Evolutionary conservation across 306 rosid genomes (phyloP), one percentile per base, ranked within the genome.

Genomic region (Quercus gilva): DNA sequence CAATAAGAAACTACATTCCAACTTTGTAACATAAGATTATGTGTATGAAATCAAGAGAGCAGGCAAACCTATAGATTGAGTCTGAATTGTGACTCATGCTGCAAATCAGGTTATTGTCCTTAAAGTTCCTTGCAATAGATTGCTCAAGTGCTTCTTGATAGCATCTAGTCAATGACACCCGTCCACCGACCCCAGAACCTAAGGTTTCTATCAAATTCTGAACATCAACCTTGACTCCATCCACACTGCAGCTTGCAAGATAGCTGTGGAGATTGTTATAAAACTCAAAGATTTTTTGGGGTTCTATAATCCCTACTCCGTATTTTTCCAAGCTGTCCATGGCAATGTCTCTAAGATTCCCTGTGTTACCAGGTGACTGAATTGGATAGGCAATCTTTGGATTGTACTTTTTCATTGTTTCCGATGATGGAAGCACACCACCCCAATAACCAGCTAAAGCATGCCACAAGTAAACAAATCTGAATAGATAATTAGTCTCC

Each of bases 371-470:
- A 11, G 92, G 90, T 60, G 94, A 91, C 41, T 87, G 91, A 75
- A 90, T 79, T 65, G 92, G 89, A 85, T 80, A 84, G 69, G 58
- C 73, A 45, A 90, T 81, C 71, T 83, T 76, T 55, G 98, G 89
- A 57, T 90, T 83, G 65, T 90, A 91, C 56, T 90, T 88, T 75
- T 83, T 80, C 91, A 91, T 81, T 49, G 56, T 55, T 33, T 85
- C 87, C 6, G 93, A 89, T 70, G 87, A 86, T 8, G 91, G 93
- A n/a, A 81, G 86, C 18, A 87, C 82, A 43, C 97, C 97, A 61
- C 97, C 97, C 97, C 94, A 93, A 41, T 91, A 86, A 84, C 97
- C 98, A 85, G 88, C 86, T 77, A 91, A 84, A 64, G 92, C 90
- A 80, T 91, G 98, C 93, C 98, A 93, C 80, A 86, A 71, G 63